Evolutionary conservation across 345 rosid species (phyloP), one percentile per base, ranked within the genome.

Genomic region (Turnera subulata): DNA sequence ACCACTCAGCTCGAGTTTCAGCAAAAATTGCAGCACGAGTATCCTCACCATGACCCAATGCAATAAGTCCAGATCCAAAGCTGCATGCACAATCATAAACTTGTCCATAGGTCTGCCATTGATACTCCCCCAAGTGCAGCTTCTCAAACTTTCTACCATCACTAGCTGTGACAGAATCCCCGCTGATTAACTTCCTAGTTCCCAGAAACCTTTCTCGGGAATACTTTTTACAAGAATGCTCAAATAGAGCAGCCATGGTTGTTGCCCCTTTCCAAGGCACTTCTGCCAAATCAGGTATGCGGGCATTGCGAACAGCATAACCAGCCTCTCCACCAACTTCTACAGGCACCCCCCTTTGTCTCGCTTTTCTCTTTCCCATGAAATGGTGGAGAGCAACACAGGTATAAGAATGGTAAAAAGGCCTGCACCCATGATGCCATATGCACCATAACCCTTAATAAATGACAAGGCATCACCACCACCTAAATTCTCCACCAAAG

Each of bases 121-220:
- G 73, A 72, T 91, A 91, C 49, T 85, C 92, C 33, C 95, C 98
- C 21, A 91, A 68, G 66, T 88, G 95, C 54, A 84, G 61, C 79
- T 85, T 91, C 85, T 91, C 95, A 29, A 85, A 88, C 77, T 78
- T 84, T 73, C 90, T 82, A 11, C 95, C 96, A 59, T 84, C 83
- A 56, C 74, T 79, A 68, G 76, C 69, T 3, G 86, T 62, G 35
- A 78, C 68, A 51, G 50, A 17, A 14, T 91, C 96, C 74, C 64
- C 85, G 45, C 59, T 69, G 42, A 91, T 58, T 15, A 85, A 63
- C 81, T 78, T 82, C 65, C 98, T 82, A n/a, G 80, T 81, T 19
- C 98, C 98, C 51, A 85, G 76, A 45, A 76, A 84, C 1, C 59
- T 76, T 0, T 78, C 37, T 0, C 0, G 62, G 2, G 88, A 67